These are phyloP conservation scores for Malus hybrid DNA, from an alignment of 331 rosid species.

Conservation along the genomic window DNA sequence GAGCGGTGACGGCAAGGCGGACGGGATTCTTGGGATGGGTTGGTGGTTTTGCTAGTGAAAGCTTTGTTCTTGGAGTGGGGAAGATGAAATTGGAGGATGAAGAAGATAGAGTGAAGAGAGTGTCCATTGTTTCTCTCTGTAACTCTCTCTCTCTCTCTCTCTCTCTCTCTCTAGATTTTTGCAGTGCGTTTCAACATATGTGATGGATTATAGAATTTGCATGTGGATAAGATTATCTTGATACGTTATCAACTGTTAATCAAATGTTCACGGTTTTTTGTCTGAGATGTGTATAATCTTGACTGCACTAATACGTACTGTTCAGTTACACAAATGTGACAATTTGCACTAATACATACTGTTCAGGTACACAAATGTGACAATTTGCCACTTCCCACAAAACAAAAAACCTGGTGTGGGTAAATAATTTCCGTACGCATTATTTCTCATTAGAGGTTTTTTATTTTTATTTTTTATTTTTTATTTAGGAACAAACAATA, in stretches of 20 bases:
- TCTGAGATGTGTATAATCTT: too few relatives aligned
- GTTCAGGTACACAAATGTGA: too few relatives aligned
- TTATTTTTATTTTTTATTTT: too few relatives aligned
- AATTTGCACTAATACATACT: too few relatives aligned
- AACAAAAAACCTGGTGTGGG: too few relatives aligned
- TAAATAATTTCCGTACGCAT: too few relatives aligned
- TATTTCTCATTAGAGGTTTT: too few relatives aligned
- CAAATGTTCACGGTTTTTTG: neutral
- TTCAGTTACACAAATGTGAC: too few relatives aligned
- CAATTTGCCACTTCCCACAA: too few relatives aligned
- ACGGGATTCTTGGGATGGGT: conserved; percentile 22
- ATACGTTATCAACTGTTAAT: neutral
- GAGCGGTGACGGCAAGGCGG: conserved; percentile 14
- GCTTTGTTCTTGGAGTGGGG: conserved; percentile 1
- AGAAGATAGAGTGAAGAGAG: conserved; percentile 25
- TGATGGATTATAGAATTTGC: conserved; percentile 1
- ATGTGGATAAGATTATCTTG: neutral
- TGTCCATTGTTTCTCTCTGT: conserved; percentile 25
- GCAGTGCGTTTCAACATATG: neutral
- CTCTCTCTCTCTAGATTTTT: neutral
- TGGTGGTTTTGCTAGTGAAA: conserved; percentile 17
- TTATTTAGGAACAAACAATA: too few relatives aligned
- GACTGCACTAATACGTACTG: too few relatives aligned
- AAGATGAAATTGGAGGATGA: conserved; percentile 31
- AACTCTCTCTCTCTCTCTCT: neutral